Conservation (phyloP, 106 monocot species). For the Apostasia ramifera region DNA sequence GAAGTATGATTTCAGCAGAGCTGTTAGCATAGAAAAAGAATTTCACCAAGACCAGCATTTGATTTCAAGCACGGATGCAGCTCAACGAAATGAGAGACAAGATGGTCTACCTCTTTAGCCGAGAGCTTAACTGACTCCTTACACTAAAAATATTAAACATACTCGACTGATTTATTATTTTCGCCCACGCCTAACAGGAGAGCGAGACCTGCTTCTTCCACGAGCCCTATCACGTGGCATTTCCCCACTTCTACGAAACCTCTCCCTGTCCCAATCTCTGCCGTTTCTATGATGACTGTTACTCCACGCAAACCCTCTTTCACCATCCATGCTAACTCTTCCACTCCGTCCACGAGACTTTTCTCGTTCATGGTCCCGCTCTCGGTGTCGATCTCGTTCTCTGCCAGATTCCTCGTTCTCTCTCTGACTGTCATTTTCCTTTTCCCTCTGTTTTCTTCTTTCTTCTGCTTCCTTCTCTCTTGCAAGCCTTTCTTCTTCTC, state of each 20-base stretch:
- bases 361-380: constrained; percentile 32
- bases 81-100: constrained; percentile 21
- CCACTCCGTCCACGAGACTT: constrained; percentile 49
- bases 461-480: constrained; percentile 81
- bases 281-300: constrained; percentile 51
- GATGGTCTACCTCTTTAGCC: constrained; percentile 68
- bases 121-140: constrained; percentile 24
- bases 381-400: constrained; percentile 33
- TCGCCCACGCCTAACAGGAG: constrained; percentile 51
- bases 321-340: constrained; percentile 50
- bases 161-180: constrained; percentile 46
- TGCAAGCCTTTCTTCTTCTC: constrained; percentile 60
- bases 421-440: constrained; percentile 41
- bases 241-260: constrained; percentile 35
- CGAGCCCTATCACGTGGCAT: constrained; percentile 36
- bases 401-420: constrained; percentile 6
- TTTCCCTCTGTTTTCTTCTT: constrained; percentile 47
- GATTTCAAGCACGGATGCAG: constrained; percentile 24
- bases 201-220: constrained; percentile 74
- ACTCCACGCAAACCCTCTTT: constrained; percentile 42
- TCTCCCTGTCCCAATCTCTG: constrained; percentile 66
- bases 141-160: constrained; percentile 18
- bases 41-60: constrained; percentile 32
- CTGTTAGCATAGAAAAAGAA: constrained; percentile 66
- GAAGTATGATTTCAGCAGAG: constrained; percentile 49